Base-by-base conservation (phyloP, 768 basidiomycete species). In the Rickenella mellea region DNA sequence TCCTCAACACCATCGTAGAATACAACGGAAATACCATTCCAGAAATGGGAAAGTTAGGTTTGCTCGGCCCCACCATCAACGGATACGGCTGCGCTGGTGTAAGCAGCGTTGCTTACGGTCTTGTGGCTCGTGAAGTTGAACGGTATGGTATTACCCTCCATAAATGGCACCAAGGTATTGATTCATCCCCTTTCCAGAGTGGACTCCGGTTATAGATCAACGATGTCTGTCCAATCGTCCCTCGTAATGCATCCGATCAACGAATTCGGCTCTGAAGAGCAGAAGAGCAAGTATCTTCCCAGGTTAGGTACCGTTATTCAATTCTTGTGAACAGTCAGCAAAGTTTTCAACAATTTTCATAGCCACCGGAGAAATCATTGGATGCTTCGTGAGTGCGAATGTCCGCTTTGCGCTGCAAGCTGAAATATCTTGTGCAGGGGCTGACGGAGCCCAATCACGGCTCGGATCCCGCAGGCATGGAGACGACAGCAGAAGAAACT, bases 401-500 rank as follows among this genome's bases (percentile, higher is more conserved):
- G 29, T 19, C 22, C 28, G 20, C 25, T 20, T 39, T 30, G 47
- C 15, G 11, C 15, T 36, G 27, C 32, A 46, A 31, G 10, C 3
- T 15, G 27, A 26, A 27, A 33, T 3, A 32, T 35, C 11, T 19
- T 24, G 20, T 28, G 25, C 45, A 94, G 92, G 92, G 93, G 22
- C 66, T 97, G 31, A 97, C 94, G 0, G 94, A 98, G 63, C 89
- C 94, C 0, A 91, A 97, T 51, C 91, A 96, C 55, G 94, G 94
- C 19, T 97, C 93, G 2, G 94, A 98, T 53, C 93, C 93, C 12
- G 83, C 81, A n/a, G 80, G 83, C n/a, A 97, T 98, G 94, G 88
- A 93, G 55, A 96, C 94, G 1, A 81, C 74, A 21, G 94, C 91
- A 9, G 78, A 77, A 47, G 89, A 96, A 59, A 69, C 71, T 0